Base-by-base conservation (phyloP, 2,329 filamentous ascomycete species). In the Penicillium paneum region DNA sequence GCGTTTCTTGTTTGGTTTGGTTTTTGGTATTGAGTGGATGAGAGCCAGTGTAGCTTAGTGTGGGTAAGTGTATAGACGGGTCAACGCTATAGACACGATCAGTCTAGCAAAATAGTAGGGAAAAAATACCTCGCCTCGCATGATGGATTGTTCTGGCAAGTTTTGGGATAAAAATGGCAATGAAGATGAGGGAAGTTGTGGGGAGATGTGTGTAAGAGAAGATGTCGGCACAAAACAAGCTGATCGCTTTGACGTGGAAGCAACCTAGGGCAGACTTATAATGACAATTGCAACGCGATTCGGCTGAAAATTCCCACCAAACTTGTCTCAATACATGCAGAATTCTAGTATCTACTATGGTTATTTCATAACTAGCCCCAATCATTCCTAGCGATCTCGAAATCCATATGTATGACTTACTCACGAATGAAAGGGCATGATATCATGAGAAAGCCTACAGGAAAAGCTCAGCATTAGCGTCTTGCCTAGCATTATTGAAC, bases 101-200 rank as follows among this genome's bases (percentile, higher is more conserved):
- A 50, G 15, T 42, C 21, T 3, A 35, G n/a, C 15, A 28, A 17
- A 26, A 21, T 48, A 12, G 12, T 21, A 3, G 7, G 26, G 3
- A 1, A 26, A 17, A 34, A 43, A n/a, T 41, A 52, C 50, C 38
- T 52, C 50, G 3, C 50, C 50, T 34, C 43, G 43, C 50, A 52
- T 52, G 3, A 13, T 48, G 8, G 13, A 31, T 5, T 19, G 5
- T 2, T 28, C n/a, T 17, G 26, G 3, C 13, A 31, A 21, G 1
- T 17, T 6, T 24, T 21, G 17, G 12, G 15, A 34, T n/a, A 15
- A n/a, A 42, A 49, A 24, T 24, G n/a, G 3, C 15, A 15, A 32
- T 32, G 13, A 31, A 13, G 11, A 36, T 8, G 11, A 10, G 17
- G 28, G 5, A 19, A n/a, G 32, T 29, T 17, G n/a, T 29, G 5